A percentile compares a stretch with the other conserved stretches of the same genome.
Evolutionary conservation across 257 asterid species (phyloP).

Genomic region (Voacanga thouarsii): DNA sequence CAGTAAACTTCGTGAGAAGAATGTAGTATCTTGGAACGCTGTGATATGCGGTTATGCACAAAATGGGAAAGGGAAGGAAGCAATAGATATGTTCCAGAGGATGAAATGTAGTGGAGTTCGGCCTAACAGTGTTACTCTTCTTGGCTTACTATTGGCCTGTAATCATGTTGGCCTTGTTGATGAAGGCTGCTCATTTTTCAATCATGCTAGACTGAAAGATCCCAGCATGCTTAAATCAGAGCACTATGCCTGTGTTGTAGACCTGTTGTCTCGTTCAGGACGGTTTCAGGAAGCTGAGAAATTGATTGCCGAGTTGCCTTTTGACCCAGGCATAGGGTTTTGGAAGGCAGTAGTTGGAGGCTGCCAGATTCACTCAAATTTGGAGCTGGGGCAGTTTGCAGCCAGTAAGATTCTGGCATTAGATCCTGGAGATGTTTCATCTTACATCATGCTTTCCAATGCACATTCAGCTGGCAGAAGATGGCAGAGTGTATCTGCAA

Average conservation of each 20-base stretch:
- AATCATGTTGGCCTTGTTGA: conserved; percentile 69
- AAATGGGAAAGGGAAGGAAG: conserved; percentile 62
- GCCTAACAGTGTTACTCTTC: conserved; percentile 65
- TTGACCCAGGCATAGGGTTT: conserved; percentile 74
- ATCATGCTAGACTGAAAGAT: conserved; percentile 32
- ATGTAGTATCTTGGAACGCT: conserved; percentile 82
- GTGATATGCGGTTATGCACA: conserved; percentile 77
- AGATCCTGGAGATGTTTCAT: conserved; percentile 78
- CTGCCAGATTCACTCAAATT: conserved; percentile 61
- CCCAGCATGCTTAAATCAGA: conserved; percentile 47
- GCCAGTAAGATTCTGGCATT: conserved; percentile 52
- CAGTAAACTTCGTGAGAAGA: conserved; percentile 33
- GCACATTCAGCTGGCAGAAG: conserved; percentile 79
- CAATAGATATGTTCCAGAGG: conserved; percentile 37
- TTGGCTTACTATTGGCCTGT: conserved; percentile 65
- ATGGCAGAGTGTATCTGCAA: conserved; percentile 46
- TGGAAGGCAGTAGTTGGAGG: conserved; percentile 94
- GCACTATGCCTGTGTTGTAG: conserved; percentile 84
- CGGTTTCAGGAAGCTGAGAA: conserved; percentile 59
- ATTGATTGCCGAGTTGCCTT: conserved; percentile 63
- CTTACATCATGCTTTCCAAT: conserved; percentile 86
- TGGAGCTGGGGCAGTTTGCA: conserved; percentile 54
- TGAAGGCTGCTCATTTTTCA: conserved; percentile 54
- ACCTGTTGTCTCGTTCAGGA: conserved; percentile 72
- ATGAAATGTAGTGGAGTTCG: conserved; percentile 40